Base-by-base conservation (phyloP, 2,329 filamentous ascomycete species). In the Pestalotiopsis sp. region DNA sequence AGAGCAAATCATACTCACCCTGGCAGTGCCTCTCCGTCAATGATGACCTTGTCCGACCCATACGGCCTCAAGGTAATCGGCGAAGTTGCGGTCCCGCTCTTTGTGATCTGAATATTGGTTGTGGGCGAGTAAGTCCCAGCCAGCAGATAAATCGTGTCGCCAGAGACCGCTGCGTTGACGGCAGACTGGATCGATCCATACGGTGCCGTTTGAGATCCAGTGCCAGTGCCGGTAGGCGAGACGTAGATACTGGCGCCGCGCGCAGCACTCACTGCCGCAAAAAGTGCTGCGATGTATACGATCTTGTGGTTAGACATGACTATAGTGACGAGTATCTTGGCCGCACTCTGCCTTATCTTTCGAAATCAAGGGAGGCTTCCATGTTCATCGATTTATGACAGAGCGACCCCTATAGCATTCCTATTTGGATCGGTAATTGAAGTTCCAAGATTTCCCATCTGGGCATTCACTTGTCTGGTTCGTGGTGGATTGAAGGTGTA, bases 31-130 rank as follows among this genome's bases (percentile, higher is more conserved):
- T 86, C 84, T 45, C 84, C 84, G 71, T 86, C 81, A 17, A 86
- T 78, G 66, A 83, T 78, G 2, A 84, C 83, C 57, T 79, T 79
- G 70, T 86, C 84, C 5, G 72, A 74, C 12, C 77, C 74, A 68
- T 85, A 86, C 0, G 83, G 77, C 14, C 77, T 76, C 38, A 86
- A 72, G 0, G 81, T 83, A 62, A 82, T 82, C 1, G 82, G 83
- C 2, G 78, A 74, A 0, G 78, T 76, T 14, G 76, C 71, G 0
- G 79, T 83, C 31, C 84, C 84, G 41, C 79, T 81, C 67, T 82
- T 82, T 58, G 76, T 81, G 73, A 86, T 79, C 71, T 85, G 82
- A 60, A 86, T 83, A 73, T 86, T 86, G 45, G 78, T 80, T 0
- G 81, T 81, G 0, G 80, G 81, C 55, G 78, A 75, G 75, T 86